Conservation (phyloP, 306 rosid genomes). For the Potentilla sterilis region DNA sequence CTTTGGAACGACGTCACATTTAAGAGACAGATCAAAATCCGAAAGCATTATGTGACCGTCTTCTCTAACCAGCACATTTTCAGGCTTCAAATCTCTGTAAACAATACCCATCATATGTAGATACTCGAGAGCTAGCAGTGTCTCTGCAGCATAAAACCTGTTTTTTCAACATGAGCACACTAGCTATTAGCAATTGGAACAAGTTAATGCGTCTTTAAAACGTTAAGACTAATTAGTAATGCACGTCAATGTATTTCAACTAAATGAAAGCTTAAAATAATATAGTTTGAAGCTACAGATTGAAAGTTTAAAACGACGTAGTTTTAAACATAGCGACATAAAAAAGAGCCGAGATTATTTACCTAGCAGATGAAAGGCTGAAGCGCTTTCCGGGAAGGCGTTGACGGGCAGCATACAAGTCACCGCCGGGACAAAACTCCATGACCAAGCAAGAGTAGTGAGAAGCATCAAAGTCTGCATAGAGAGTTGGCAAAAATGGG, state of each 20-base stretch:
- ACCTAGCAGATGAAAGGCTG: slow-evolving; percentile 67
- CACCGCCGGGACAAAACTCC: slow-evolving; percentile 99
- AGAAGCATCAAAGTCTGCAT: slow-evolving; percentile 85
- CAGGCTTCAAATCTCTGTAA: slow-evolving; percentile 94
- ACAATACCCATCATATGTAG: slow-evolving; percentile 99
- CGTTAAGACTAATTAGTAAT: background rate
- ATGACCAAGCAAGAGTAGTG: slow-evolving; percentile 92
- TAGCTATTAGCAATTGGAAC: background rate
- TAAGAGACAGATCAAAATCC: slow-evolving; percentile 89
- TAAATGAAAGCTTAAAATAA: background rate
- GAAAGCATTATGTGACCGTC: slow-evolving; percentile 97
- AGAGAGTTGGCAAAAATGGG: slow-evolving; percentile 84
- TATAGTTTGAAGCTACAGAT: background rate
- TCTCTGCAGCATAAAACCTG: slow-evolving; percentile 95
- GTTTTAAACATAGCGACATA: background rate
- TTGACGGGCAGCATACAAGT: slow-evolving; percentile 75
- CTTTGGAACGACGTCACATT: slow-evolving; percentile 90
- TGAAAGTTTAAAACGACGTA: background rate
- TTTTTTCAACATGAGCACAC: background rate
- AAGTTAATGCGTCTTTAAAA: background rate
- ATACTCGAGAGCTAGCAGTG: slow-evolving; percentile 77
- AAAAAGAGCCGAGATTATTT: background rate
- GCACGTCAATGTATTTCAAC: background rate
- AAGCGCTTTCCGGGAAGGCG: slow-evolving; percentile 75
- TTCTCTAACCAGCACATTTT: slow-evolving; percentile 85